Evolutionary conservation across 116 monocot species (phyloP).

Genomic region (Zostera marina): DNA sequence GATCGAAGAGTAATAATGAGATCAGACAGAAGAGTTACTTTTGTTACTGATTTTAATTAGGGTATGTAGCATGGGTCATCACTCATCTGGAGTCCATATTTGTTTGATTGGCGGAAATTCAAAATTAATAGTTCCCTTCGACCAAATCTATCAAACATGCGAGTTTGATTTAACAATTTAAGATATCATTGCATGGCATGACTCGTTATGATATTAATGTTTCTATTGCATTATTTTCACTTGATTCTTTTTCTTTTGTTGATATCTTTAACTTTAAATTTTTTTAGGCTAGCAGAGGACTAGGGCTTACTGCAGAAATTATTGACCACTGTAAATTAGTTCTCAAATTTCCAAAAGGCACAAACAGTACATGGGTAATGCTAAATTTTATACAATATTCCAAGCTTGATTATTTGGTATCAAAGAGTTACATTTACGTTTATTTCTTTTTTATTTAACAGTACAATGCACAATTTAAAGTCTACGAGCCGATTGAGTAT

Average conservation of each 20-base stretch:
- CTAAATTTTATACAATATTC: not conserved
- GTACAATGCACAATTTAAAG: conserved; percentile 89
- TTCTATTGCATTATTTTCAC: not conserved
- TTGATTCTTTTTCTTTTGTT: not conserved
- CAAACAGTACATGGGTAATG: conserved; percentile 93
- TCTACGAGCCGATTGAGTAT: conserved; percentile 85
- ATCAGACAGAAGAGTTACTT: too few species aligned
- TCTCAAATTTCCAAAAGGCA: conserved; percentile 86
- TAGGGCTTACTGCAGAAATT: conserved; percentile 71
- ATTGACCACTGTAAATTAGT: conserved; percentile 73
- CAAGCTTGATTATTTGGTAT: too few species aligned
- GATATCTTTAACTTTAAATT: conserved; percentile 3
- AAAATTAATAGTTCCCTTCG: too few species aligned
- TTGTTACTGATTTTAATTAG: too few species aligned
- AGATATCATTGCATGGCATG: too few species aligned
- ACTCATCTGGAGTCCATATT: too few species aligned
- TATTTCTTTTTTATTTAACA: conserved; percentile 14
- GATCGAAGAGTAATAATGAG: too few species aligned
- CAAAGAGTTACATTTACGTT: too few species aligned
- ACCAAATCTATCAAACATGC: too few species aligned
- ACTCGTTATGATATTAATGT: not conserved
- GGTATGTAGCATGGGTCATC: too few species aligned
- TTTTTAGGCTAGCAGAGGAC: conserved; percentile 77
- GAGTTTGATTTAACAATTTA: too few species aligned
- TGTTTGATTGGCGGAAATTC: too few species aligned